Conservation (phyloP, 2,329 filamentous ascomycete genomes). For the Claviceps purpurea region DNA sequence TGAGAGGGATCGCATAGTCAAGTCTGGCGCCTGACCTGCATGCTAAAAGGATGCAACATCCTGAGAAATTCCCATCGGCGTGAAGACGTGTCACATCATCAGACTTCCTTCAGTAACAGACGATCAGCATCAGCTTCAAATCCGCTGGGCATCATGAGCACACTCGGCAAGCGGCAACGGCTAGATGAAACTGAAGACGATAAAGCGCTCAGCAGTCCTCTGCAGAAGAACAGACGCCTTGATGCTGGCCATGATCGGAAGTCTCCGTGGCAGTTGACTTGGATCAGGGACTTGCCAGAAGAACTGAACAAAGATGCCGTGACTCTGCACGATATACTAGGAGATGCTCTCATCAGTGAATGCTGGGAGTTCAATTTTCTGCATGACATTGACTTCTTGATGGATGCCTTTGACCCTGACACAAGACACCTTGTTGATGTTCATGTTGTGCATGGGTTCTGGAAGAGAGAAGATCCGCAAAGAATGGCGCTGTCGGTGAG, state of each 20-base stretch:
- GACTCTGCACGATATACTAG: slow-evolving; percentile 52
- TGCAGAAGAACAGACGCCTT: slow-evolving; percentile 19
- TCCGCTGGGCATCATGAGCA: slow-evolving; percentile 16
- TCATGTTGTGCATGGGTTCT: slow-evolving; percentile 48
- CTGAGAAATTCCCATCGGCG: background rate
- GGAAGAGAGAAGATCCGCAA: slow-evolving; percentile 52
- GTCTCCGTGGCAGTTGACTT: slow-evolving; percentile 62
- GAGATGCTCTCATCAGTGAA: slow-evolving; percentile 59
- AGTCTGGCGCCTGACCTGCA: too few species aligned
- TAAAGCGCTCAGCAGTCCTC: slow-evolving; percentile 24
- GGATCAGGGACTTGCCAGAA: slow-evolving; percentile 48
- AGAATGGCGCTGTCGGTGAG: slow-evolving; percentile 43
- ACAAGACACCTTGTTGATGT: slow-evolving; percentile 34
- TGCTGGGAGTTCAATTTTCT: slow-evolving; percentile 60
- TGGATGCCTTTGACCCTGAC: slow-evolving; percentile 39
- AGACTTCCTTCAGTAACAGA: background rate
- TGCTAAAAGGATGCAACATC: background rate
- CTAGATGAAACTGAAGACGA: slow-evolving; percentile 3
- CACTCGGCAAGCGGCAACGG: slow-evolving; percentile 18
- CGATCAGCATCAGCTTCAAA: background rate
- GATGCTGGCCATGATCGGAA: slow-evolving; percentile 16
- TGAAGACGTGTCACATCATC: background rate
- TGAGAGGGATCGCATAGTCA: too few species aligned
- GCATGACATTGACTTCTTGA: slow-evolving; percentile 44
- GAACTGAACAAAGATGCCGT: slow-evolving; percentile 52